A percentile compares a stretch with the other conserved stretches of the same genome.
Conservation (phyloP, 306 rosid species). For the Elaeagnus macrophylla region DNA sequence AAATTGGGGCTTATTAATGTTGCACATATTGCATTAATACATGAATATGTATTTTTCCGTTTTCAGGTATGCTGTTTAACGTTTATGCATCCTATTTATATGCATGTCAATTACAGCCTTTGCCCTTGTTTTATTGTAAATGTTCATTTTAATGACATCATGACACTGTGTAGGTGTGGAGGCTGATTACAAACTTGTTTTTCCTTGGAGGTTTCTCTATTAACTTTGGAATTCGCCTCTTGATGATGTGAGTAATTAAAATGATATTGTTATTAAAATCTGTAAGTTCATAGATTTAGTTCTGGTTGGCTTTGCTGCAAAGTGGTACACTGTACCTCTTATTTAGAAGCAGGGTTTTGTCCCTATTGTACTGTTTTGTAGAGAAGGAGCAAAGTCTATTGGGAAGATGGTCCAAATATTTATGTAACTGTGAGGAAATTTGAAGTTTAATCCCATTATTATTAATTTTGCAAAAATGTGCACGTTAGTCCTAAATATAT, state of each 20-base stretch:
- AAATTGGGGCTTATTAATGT: slow-evolving; percentile 38
- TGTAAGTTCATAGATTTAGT: neutral
- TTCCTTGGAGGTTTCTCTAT: slow-evolving; percentile 84
- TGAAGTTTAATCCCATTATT: too few relatives aligned
- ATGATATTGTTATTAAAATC: too few relatives aligned
- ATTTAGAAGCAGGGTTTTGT: neutral
- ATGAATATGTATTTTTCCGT: slow-evolving; percentile 31
- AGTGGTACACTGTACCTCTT: neutral
- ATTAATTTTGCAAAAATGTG: too few relatives aligned
- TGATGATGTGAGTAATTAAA: slow-evolving; percentile 69
- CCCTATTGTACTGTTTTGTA: neutral
- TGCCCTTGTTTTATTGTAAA: neutral
- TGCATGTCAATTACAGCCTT: too few relatives aligned
- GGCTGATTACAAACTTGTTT: slow-evolving; percentile 75
- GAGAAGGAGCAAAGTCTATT: neutral
- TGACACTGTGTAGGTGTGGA: slow-evolving; percentile 70
- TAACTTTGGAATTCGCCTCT: slow-evolving; percentile 81
- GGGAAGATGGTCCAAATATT: too few relatives aligned
- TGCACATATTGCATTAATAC: slow-evolving; percentile 25
- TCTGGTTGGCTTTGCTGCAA: neutral
- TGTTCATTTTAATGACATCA: slow-evolving; percentile 7
- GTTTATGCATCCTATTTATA: too few relatives aligned
- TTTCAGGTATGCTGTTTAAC: slow-evolving; percentile 66
- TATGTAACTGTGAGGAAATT: too few relatives aligned
- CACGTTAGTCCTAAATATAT: too few relatives aligned